Conservation (phyloP, 768 basidiomycete genomes). For the Lentinula edodes region DNA sequence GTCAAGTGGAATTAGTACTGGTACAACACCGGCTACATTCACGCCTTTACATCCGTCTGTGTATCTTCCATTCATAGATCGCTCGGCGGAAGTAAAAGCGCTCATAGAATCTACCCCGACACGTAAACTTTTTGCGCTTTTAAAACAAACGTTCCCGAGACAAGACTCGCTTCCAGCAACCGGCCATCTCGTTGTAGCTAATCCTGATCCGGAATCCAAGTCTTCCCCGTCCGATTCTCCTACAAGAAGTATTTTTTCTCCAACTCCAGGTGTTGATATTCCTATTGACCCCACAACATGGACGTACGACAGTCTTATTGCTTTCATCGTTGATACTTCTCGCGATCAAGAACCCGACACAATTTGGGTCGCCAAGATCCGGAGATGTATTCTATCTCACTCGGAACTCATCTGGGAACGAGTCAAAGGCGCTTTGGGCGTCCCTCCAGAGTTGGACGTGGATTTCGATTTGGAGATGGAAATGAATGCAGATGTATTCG, state of each 20-base stretch:
- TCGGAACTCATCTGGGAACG: conserved; percentile 91
- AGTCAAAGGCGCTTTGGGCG: conserved; percentile 80
- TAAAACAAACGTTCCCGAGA: conserved; percentile 62
- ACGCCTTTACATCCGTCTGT: conserved; percentile 72
- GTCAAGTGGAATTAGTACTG: neutral
- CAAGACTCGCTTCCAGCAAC: conserved; percentile 13
- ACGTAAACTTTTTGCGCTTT: conserved; percentile 64
- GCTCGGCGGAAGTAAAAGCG: conserved; percentile 66
- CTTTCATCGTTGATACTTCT: conserved; percentile 61
- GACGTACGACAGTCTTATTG: conserved; percentile 64
- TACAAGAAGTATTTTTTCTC: conserved; percentile 12
- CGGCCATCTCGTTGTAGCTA: conserved; percentile 10
- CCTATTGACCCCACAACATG: conserved; percentile 60
- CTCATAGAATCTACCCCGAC: conserved; percentile 65
- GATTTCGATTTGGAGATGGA: conserved; percentile 34
- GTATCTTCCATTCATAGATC: conserved; percentile 82
- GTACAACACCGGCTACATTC: conserved; percentile 50
- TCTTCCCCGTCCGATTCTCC: conserved; percentile 19
- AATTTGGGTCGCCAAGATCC: conserved; percentile 66
- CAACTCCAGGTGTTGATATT: conserved; percentile 19
- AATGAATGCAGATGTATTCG: conserved; percentile 29
- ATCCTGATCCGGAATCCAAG: conserved; percentile 14
- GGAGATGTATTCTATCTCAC: conserved; percentile 70
- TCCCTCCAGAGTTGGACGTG: conserved; percentile 77
- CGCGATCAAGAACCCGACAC: conserved; percentile 62